Conservation (phyloP, 2,329 filamentous ascomycete genomes). For the Penicillium corylophilum region DNA sequence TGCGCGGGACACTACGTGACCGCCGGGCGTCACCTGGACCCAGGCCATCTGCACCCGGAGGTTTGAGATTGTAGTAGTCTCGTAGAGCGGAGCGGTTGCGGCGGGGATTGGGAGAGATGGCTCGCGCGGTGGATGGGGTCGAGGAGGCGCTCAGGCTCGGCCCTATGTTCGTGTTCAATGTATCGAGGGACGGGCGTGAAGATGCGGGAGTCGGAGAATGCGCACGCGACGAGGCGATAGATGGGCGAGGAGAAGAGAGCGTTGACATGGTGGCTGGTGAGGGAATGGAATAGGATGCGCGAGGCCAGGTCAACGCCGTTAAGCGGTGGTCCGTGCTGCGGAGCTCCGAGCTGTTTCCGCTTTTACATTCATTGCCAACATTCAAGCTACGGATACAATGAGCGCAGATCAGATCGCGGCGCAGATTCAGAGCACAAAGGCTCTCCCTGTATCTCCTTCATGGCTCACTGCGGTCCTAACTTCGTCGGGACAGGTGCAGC, state of each 20-base stretch:
- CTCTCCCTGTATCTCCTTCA: conserved; percentile 53
- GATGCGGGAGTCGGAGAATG: conserved; percentile 64
- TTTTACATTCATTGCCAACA: conserved; percentile 1
- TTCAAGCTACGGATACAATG: conserved; percentile 24
- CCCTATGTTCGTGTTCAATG: conserved; percentile 58
- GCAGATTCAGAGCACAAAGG: conserved; percentile 58
- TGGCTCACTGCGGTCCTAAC: conserved; percentile 67
- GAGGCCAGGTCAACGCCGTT: conserved; percentile 15
- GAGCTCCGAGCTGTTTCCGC: conserved; percentile 9
- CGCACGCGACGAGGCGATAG: conserved; percentile 57
- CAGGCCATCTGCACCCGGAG: conserved; percentile 36
- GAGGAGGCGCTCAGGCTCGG: conserved; percentile 50
- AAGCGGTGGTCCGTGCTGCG: conserved; percentile 30
- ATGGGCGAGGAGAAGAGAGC: conserved; percentile 59
- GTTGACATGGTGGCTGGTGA: conserved; percentile 51
- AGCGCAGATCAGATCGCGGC: conserved; percentile 41
- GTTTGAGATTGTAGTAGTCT: conserved; percentile 88
- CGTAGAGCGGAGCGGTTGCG: conserved; percentile 83
- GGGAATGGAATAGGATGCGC: background rate
- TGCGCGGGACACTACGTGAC: conserved; percentile 42
- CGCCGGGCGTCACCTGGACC: conserved; percentile 31
- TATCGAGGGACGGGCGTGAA: conserved; percentile 71
- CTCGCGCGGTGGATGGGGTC: conserved; percentile 42
- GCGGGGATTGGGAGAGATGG: conserved; percentile 43
- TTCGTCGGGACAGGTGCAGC: conserved; percentile 42